Base-by-base conservation (phyloP, 2,329 filamentous ascomycete genomes). In the Chaetomiaceae sp. region DNA sequence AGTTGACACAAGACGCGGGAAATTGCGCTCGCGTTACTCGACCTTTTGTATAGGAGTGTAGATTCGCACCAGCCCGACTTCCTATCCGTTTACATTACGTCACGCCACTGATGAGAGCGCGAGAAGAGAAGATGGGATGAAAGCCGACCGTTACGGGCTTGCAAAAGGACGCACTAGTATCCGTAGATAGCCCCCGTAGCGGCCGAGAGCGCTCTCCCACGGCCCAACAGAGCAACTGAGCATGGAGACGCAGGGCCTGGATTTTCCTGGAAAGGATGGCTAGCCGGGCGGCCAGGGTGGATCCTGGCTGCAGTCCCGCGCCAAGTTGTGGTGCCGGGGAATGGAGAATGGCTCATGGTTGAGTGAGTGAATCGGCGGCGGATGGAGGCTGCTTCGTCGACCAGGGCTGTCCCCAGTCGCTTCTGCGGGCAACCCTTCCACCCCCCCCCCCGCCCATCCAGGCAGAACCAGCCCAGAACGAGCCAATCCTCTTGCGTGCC, bases 401-500 rank as follows among this genome's bases (percentile, higher is more conserved):
- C 48, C 48, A 50, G 45, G 47, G 45, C 38, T 41, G 42, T 35
- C 42, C 50, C 47, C 30, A 15, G 46, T 51, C 33, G 40, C 42
- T 42, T 20, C 42, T 45, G 35, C 22, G 39, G 42, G 18, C 32
- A 20, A 40, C 18, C 45, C 30, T 34, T 19, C 22, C 27, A 30
- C 6, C 27, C 14, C n/a, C 22, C 37, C n/a, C 14, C 22, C 22
- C 20, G 18, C 27, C 38, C 9, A 24, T 6, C 22, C 22, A 24
- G n/a, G 29, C 29, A 14, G 29, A n/a, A 5, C 29, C 41, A 33
- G 24, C 24, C 38, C 20, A 39, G 42, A 50, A 49, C 58, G 53
- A 55, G 57, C 63, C 61, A 65, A 60, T 64, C 58, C 62, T 50
- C 52, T 58, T 52, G 56, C 62, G 57, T 56, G 66, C 68, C 69